Evolutionary conservation across 345 rosid genomes (phyloP), one percentile per base, ranked within the genome.

Genomic region (Eucalyptus globulus): DNA sequence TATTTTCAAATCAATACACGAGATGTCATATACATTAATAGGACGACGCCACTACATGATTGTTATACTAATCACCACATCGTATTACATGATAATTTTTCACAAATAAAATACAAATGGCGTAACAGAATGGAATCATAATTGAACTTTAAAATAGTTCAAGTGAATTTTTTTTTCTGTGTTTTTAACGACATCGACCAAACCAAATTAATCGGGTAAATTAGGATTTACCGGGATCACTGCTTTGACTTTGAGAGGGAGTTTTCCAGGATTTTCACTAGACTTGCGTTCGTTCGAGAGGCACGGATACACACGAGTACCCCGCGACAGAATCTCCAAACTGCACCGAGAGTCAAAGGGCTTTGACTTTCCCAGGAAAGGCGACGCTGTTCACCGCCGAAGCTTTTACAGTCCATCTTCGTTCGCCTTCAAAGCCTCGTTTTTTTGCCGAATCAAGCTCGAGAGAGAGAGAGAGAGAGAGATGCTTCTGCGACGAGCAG

Each of bases 401-500:
- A 37, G 81, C 81, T 72, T 37, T 37, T 2, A 37, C 81, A 2
- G 27, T 72, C 27, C 2, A 37, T 37, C 83, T 72, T 3, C 45
- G 44, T 72, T 72, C 81, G 13, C 26, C 45, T 37, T 37, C 45
- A 21, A 4, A 72, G 83, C 83, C 43, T 72, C 5, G 83, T 72
- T 72, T 19, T 37, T 44, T 72, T 37, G 83, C 14, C 8, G 47
- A 72, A 72, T 37, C 26, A 72, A 72, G 45, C 26, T 37, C 1
- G 44, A 17, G 80, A 67, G 80, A 19, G 24, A 72, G 80, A 65
- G 80, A 65, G 44, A 69, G 44, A 34, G 81, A 72, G 81, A 21
- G 26, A 76, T 94, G 97, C 69, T 88, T 87, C 90, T 90, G 87
- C 90, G 93, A 60, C 93, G 88, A 93, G 90, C 89, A 15, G 89